Conservation (phyloP, 1,284 basidiomycete species). For the Cutaneotrichosporon spelunceum region DNA sequence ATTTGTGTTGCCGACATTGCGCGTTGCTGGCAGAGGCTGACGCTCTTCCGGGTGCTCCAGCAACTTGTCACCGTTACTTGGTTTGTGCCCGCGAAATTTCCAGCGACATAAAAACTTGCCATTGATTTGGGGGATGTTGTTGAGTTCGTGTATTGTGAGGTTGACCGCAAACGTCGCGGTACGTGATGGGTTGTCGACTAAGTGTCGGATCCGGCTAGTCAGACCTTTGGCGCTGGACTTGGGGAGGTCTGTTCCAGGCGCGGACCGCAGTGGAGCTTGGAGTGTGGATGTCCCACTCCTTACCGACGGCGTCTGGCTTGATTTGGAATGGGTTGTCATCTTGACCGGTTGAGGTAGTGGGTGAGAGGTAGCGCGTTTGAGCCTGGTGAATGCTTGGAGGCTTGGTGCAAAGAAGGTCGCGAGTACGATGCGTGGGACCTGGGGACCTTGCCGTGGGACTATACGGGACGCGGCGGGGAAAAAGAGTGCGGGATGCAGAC, state of each 20-base stretch:
- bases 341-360: neutral
- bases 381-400: neutral
- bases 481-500: neutral
- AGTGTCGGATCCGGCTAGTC: slow-evolving; percentile 23
- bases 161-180: slow-evolving; percentile 36
- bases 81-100: slow-evolving; percentile 42
- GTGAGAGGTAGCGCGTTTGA: neutral
- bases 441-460: neutral
- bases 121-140: slow-evolving; percentile 43
- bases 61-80: slow-evolving; percentile 23
- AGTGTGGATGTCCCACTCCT: slow-evolving; percentile 10
- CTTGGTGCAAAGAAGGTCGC: neutral
- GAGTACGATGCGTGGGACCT: neutral
- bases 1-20: neutral
- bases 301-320: neutral
- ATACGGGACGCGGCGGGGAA: neutral
- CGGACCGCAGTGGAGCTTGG: neutral
- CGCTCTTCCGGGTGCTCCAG: slow-evolving; percentile 16
- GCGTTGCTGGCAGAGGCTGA: neutral
- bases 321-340: neutral
- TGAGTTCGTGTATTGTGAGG: slow-evolving; percentile 41
- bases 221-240: neutral
- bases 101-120: slow-evolving; percentile 41
- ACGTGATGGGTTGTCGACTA: slow-evolving; percentile 31
- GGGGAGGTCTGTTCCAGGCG: neutral